phyloP scores from a whole-genome alignment of 2,329 filamentous ascomycete genomes.

The Podosphaera fusca region DNA sequence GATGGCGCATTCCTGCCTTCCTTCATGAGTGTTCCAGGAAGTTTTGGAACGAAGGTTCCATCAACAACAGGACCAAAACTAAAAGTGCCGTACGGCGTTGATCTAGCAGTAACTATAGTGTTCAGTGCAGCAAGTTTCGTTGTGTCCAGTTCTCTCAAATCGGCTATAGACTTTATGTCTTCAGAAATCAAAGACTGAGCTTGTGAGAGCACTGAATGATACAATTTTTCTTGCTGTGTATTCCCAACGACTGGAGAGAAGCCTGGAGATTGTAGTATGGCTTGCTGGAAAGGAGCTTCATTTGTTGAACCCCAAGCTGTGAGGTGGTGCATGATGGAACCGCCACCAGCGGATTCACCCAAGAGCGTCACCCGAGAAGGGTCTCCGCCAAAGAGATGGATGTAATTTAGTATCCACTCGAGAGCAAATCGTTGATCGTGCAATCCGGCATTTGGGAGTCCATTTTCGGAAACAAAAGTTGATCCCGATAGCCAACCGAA shows the following conservation, averaged over 20 bases:
- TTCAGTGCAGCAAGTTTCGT: constrained; percentile 6
- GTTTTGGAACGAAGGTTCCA: constrained; percentile 23
- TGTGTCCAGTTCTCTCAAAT: constrained; percentile 4
- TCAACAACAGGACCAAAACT: constrained; percentile 24
- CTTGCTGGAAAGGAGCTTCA: constrained; percentile 20
- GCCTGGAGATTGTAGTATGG: constrained; percentile 15
- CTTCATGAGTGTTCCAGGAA: constrained; percentile 23
- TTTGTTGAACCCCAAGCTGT: constrained; percentile 24
- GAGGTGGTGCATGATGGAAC: constrained; percentile 31
- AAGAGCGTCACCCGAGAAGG: constrained; percentile 25
- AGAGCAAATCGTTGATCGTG: constrained; percentile 31
- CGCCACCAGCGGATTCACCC: constrained; percentile 27
- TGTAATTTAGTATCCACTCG: constrained; percentile 31
- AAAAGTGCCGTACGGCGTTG: constrained; percentile 19
- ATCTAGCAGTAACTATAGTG: constrained; percentile 4
- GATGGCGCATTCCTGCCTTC: constrained; percentile 22
- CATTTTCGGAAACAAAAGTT: constrained; percentile 20
- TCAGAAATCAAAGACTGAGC: constrained; percentile 4
- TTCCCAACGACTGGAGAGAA: constrained; percentile 3
- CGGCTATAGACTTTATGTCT: constrained; percentile 4
- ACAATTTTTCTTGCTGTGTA: constrained; percentile 5
- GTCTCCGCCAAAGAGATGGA: constrained; percentile 31
- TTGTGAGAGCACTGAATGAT: constrained; percentile 5
- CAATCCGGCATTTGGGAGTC: constrained; percentile 25
- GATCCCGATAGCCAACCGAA: constrained; percentile 19